Evolutionary conservation across 2,329 filamentous ascomycete genomes (phyloP).

Genomic region (Penicillium occitanis): DNA sequence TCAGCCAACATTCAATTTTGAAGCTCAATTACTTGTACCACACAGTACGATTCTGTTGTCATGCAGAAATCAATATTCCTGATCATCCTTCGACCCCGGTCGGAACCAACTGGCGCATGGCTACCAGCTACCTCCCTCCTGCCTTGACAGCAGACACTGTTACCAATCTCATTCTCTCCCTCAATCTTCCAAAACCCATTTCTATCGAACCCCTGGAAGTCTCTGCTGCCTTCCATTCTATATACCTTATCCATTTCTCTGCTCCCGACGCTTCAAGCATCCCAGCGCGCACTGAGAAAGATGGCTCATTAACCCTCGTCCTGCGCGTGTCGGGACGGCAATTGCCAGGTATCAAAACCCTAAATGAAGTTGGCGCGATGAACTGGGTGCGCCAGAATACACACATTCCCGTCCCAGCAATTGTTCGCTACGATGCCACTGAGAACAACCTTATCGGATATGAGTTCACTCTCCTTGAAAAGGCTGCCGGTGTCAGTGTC

Average conservation of each 20-base stretch:
- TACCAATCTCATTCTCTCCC: background rate
- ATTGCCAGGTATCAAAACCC: conserved; percentile 38
- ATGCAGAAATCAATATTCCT: background rate
- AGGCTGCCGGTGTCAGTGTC: conserved; percentile 30
- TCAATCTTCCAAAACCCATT: conserved; percentile 8
- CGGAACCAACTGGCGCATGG: background rate
- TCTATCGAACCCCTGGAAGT: conserved; percentile 17
- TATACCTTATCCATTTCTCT: conserved; percentile 18
- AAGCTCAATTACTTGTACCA: background rate
- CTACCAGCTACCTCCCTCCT: conserved; percentile 18
- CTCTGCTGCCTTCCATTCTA: conserved; percentile 19
- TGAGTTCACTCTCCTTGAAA: conserved; percentile 38
- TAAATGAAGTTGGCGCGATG: conserved; percentile 41
- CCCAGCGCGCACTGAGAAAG: background rate
- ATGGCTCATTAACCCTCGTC: conserved; percentile 23
- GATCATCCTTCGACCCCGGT: background rate
- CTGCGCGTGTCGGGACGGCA: conserved; percentile 40
- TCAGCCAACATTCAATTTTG: background rate
- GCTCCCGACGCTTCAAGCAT: conserved; percentile 3
- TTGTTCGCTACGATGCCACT: conserved; percentile 32
- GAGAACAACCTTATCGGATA: conserved; percentile 32
- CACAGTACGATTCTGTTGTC: background rate
- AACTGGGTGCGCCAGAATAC: conserved; percentile 36
- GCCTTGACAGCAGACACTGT: conserved; percentile 10
- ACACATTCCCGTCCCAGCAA: conserved; percentile 35